Conservation (phyloP, 257 asterid genomes). For the Ocimum tenuiflorum region DNA sequence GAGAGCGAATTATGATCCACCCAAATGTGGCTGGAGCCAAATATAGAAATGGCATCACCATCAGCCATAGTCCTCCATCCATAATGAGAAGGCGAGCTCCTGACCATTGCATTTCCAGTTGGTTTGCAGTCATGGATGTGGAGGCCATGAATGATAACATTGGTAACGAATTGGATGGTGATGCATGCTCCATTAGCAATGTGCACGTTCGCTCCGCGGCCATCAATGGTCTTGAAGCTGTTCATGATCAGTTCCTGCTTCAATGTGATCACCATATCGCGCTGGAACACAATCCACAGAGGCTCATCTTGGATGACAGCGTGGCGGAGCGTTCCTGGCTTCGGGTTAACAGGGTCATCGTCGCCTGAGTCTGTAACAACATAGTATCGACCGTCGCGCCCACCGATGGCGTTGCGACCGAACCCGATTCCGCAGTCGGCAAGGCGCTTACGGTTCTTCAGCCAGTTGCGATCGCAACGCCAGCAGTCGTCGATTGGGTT, state of each 20-base stretch:
- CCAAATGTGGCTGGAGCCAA: no score
- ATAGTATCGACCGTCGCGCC: conserved; percentile 76
- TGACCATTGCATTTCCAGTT: conserved; percentile 83
- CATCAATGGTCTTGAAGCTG: no score
- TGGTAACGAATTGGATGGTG: conserved; percentile 64
- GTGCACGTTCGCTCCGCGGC: no score
- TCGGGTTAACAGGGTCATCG: conserved; percentile 61
- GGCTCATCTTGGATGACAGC: conserved; percentile 86
- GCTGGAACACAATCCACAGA: conserved; percentile 71
- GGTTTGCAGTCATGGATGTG: conserved; percentile 75
- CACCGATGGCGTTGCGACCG: conserved; percentile 86
- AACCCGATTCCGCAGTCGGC: conserved; percentile 91
- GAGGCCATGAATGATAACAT: conserved; percentile 73
- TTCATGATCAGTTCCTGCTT: no score
- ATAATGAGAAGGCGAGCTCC: conserved; percentile 76
- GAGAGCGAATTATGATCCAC: no score
- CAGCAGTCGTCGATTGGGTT: conserved; percentile 97
- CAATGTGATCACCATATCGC: conserved; percentile 75
- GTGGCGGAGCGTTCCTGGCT: conserved; percentile 72
- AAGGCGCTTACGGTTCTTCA: conserved; percentile 51
- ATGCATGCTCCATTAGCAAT: no score
- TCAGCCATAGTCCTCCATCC: conserved; percentile 97
- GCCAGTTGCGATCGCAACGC: conserved; percentile 78
- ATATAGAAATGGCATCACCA: no score
- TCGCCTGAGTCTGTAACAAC: conserved; percentile 58